These are phyloP conservation scores for Globisporangium canariense DNA, from an alignment of 352 stramenopile species.

Conservation along the genomic window DNA sequence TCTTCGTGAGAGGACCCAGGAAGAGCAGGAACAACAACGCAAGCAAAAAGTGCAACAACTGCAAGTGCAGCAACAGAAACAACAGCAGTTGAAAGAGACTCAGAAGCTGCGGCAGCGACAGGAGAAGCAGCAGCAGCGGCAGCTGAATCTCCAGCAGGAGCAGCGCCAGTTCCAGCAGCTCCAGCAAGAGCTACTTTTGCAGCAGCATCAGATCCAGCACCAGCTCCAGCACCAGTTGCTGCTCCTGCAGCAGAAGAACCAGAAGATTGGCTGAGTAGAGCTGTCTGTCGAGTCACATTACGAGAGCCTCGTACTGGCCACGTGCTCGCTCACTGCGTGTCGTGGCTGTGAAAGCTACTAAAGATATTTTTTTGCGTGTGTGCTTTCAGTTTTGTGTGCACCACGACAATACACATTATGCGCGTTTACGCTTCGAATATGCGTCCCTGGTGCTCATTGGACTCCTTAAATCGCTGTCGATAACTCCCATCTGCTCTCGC, in stretches of 20 bases:
- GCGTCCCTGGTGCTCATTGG: too few relatives aligned
- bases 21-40: neutral
- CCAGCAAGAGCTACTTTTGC: neutral
- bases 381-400: neutral
- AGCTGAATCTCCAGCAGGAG: neutral
- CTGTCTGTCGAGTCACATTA: neutral
- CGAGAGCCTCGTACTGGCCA: neutral
- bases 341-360: neutral
- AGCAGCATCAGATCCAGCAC: neutral
- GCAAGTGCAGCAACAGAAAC: neutral
- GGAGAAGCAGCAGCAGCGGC: neutral
- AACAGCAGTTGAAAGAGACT: neutral
- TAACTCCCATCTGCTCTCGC: too few relatives aligned
- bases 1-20: neutral
- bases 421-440: too few relatives aligned
- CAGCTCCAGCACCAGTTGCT: conserved; percentile 2
- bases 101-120: neutral
- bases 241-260: neutral
- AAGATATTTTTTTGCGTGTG: neutral
- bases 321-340: neutral
- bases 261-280: neutral
- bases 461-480: too few relatives aligned
- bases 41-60: neutral
- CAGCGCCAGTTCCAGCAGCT: neutral
- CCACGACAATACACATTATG: too few relatives aligned